Evolutionary conservation across 495 filamentous ascomycete species (phyloP).

Genomic region (Aspergillus mulundensis): DNA sequence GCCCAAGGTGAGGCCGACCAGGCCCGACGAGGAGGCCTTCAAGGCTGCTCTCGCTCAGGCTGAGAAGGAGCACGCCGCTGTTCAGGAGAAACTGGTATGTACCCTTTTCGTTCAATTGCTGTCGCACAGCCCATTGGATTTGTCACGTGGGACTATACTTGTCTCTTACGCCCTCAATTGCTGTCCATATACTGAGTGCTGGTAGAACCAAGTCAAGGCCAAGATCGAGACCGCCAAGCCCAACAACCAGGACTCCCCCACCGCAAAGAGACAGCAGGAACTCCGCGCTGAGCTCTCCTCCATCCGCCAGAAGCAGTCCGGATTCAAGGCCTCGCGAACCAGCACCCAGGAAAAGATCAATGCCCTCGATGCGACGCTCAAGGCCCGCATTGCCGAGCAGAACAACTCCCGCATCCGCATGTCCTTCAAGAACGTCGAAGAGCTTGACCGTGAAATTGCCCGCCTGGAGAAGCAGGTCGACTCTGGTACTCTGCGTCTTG

Average conservation of each 20-base stretch:
- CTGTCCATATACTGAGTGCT: conserved; percentile 6
- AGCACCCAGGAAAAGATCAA: conserved; percentile 82
- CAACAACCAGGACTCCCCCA: conserved; percentile 69
- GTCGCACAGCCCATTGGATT: background rate
- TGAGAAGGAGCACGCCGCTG: conserved; percentile 75
- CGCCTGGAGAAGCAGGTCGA: conserved; percentile 79
- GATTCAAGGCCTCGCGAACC: conserved; percentile 72
- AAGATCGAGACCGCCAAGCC: conserved; percentile 77
- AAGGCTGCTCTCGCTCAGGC: conserved; percentile 67
- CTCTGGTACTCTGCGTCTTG: conserved; percentile 81
- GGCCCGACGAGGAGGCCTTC: conserved; percentile 51
- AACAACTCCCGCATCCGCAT: conserved; percentile 75
- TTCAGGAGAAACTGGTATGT: conserved; percentile 75
- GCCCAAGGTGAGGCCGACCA: conserved; percentile 47
- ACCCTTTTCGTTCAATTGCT: conserved; percentile 1
- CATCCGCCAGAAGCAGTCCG: conserved; percentile 78
- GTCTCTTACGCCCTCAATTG: background rate
- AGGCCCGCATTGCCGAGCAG: conserved; percentile 74
- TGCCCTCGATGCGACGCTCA: conserved; percentile 75
- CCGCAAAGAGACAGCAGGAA: conserved; percentile 73
- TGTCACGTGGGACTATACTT: background rate
- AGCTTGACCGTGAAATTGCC: conserved; percentile 77
- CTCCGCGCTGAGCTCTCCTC: conserved; percentile 64
- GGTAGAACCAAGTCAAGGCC: conserved; percentile 74
- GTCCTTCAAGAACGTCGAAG: conserved; percentile 78